A percentile compares a stretch with the other conserved stretches of the same genome.
These are phyloP conservation scores for Psidium guajava DNA, from an alignment of 345 rosid genomes.

Conservation along the genomic window DNA sequence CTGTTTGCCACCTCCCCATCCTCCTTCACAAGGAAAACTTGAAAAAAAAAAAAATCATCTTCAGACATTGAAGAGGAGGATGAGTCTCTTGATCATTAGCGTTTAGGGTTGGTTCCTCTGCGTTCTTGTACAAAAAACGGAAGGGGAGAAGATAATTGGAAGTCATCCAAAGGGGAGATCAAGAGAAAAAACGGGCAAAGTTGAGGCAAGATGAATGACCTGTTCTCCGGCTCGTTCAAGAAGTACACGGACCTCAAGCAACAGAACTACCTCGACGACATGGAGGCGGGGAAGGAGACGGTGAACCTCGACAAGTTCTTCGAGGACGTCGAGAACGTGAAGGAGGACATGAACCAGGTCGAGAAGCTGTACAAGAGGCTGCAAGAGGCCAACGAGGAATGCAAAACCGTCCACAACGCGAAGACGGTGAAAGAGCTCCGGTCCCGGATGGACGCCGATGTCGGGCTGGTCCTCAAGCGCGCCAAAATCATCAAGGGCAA, in stretches of 20 bases:
- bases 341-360: conserved; percentile 48
- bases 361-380: conserved; percentile 49
- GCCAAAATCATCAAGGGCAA: conserved; percentile 58
- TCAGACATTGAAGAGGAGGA: background rate
- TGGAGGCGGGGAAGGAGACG: conserved; percentile 57
- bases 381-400: conserved; percentile 70
- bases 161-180: background rate
- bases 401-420: conserved; percentile 59
- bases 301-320: conserved; percentile 69
- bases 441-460: conserved; percentile 52
- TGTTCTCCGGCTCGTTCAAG: conserved; percentile 75
- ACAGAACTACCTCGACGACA: conserved; percentile 41
- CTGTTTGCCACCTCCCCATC: background rate
- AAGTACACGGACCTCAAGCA: conserved; percentile 56
- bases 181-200: background rate
- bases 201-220: conserved; percentile 51
- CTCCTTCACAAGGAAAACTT: background rate
- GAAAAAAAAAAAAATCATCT: background rate
- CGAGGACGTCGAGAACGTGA: conserved; percentile 63
- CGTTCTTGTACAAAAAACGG: no score
- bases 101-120: background rate
- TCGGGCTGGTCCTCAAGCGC: conserved; percentile 47
- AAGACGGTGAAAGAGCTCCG: conserved; percentile 51
- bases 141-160: background rate
- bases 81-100: background rate